These are phyloP conservation scores for Didymella lethalis DNA, from an alignment of 2,329 filamentous ascomycete species.

Conservation along the genomic window DNA sequence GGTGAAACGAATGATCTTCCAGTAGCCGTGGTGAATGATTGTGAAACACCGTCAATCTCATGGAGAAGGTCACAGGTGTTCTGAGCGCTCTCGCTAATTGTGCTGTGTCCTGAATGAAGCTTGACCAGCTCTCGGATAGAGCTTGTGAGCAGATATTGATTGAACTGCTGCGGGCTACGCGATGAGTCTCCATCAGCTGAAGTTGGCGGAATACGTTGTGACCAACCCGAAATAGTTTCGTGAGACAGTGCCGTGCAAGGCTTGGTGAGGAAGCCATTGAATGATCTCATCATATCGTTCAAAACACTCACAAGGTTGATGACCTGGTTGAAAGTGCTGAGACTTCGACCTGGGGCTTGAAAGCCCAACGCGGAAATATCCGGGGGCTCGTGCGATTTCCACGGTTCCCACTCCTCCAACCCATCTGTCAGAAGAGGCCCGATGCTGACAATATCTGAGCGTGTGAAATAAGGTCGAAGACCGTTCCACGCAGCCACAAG, in stretches of 20 bases:
- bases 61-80: background rate
- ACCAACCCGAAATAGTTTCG: background rate
- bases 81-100: background rate
- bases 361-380: background rate
- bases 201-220: background rate
- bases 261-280: background rate
- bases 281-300: slow-evolving; percentile 1
- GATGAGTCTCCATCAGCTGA: background rate
- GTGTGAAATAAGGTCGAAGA: slow-evolving; percentile 2
- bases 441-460: slow-evolving; percentile 1
- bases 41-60: background rate
- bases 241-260: background rate
- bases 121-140: background rate
- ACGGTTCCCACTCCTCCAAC: slow-evolving; percentile 7
- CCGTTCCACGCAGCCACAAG: slow-evolving; percentile 4
- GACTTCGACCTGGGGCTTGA: background rate
- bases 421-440: slow-evolving; percentile 3
- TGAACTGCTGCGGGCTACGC: background rate
- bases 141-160: background rate
- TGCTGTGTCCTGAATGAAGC: background rate
- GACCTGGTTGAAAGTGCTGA: slow-evolving; percentile 5
- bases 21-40: background rate
- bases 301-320: slow-evolving; percentile 1
- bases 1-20: background rate
- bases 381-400: background rate